These are phyloP conservation scores for Nepenthes gracilis DNA, from an alignment of 148 eudicot genomes.

Conservation along the genomic window DNA sequence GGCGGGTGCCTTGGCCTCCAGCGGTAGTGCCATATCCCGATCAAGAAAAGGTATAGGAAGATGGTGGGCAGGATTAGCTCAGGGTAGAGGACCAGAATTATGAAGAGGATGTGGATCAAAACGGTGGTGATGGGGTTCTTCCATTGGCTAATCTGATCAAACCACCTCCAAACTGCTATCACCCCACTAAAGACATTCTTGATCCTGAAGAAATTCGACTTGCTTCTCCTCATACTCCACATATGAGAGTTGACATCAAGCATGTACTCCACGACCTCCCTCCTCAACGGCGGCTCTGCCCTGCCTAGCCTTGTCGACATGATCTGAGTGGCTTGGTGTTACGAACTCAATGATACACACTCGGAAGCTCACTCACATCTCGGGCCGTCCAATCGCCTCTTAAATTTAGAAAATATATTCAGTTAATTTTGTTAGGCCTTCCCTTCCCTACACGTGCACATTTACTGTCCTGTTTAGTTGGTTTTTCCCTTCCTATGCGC, in stretches of 20 bases:
- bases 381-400: too few relatives aligned
- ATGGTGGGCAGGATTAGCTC: constrained; percentile 46
- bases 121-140: constrained; percentile 45
- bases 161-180: constrained; percentile 46
- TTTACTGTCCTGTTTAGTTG: too few relatives aligned
- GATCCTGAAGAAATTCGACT: constrained; percentile 54
- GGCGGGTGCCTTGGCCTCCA: constrained; percentile 57
- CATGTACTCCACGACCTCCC: constrained; percentile 64
- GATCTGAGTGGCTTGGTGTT: constrained; percentile 53
- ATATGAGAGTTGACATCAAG: constrained; percentile 56
- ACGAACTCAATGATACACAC: too few relatives aligned
- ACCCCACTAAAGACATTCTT: constrained; percentile 43
- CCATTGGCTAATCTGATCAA: constrained; percentile 53
- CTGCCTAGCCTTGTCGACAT: constrained; percentile 43
- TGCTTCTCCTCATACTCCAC: constrained; percentile 64
- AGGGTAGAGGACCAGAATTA: constrained; percentile 40
- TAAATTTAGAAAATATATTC: too few relatives aligned
- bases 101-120: constrained; percentile 33
- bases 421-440: too few relatives aligned
- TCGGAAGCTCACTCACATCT: too few relatives aligned
- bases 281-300: constrained; percentile 64
- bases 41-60: constrained; percentile 39
- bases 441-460: too few relatives aligned
- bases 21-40: constrained; percentile 43
- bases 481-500: too few relatives aligned